phyloP scores from a whole-genome alignment of 208 protist species.

The Leishmania mexicana region DNA sequence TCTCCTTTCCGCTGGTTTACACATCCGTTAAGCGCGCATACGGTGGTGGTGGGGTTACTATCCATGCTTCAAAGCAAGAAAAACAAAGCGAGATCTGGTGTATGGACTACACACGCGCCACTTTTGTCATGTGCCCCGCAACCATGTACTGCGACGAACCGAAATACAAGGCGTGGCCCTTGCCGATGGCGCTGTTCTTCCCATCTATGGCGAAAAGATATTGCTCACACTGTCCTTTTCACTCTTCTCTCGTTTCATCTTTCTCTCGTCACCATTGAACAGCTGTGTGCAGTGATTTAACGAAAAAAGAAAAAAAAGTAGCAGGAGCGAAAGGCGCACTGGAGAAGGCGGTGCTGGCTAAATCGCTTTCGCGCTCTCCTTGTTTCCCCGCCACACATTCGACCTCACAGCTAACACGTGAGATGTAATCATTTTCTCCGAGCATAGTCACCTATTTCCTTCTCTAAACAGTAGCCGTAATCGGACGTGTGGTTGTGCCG shows the following conservation, averaged over 20 bases:
- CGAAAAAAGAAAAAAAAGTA: not conserved
- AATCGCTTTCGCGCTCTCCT: not conserved
- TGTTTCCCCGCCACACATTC: conserved; percentile 4
- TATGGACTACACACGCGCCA: not conserved
- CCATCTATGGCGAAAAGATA: not conserved
- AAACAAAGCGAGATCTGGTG: not conserved
- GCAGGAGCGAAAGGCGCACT: not conserved
- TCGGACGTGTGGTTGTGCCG: not conserved
- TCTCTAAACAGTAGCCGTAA: not conserved
- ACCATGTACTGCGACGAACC: not conserved
- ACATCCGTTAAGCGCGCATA: not conserved
- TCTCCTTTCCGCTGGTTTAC: not conserved
- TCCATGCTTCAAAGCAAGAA: not conserved
- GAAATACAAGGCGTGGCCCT: not conserved
- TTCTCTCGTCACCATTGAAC: not conserved
- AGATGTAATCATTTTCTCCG: not conserved
- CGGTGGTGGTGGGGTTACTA: not conserved
- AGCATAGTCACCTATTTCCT: not conserved
- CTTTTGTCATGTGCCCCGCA: not conserved
- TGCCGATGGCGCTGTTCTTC: not conserved
- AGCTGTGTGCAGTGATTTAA: not conserved
- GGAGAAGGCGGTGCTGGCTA: not conserved
- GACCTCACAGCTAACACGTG: not conserved
- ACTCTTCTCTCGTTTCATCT: not conserved
- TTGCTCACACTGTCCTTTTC: not conserved